Evolutionary conservation across 257 asterid species (phyloP).

Genomic region (Solanum lycopersicoides): DNA sequence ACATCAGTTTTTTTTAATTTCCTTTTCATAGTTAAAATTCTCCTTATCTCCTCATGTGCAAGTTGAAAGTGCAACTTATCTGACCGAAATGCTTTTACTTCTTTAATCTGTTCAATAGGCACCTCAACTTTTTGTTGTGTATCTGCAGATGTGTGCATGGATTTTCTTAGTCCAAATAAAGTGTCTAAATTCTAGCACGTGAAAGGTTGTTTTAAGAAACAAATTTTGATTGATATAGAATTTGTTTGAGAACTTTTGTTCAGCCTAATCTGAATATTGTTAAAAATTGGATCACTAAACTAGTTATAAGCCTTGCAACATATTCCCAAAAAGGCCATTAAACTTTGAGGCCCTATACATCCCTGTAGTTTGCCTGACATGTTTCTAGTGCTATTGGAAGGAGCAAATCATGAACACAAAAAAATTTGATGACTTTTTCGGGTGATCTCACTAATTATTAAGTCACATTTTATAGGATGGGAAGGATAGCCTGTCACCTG

Average conservation of each 20-base stretch:
- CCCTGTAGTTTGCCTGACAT: not conserved
- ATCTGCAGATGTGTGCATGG: not conserved
- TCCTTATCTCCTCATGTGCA: not conserved
- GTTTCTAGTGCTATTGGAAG: not conserved
- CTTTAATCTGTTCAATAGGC: not conserved
- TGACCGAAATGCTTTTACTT: not conserved
- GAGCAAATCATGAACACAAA: not conserved
- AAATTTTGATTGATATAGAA: not conserved
- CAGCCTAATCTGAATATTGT: not conserved
- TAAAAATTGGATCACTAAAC: not conserved
- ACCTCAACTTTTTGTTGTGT: not conserved
- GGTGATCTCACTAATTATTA: not conserved
- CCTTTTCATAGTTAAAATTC: not conserved
- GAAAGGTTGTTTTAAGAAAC: not conserved
- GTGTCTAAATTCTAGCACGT: not conserved
- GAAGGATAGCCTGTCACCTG: not conserved
- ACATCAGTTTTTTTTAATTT: not conserved
- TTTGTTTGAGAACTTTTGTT: not conserved
- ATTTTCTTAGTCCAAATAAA: not conserved
- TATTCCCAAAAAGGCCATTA: not conserved
- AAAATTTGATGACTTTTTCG: not conserved
- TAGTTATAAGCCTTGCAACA: not conserved
- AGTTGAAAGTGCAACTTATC: not conserved
- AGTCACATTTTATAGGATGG: not conserved
- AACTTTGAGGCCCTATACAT: not conserved